phyloP scores from a whole-genome alignment of 2,329 filamentous ascomycete species.

The Pleoardoris graminearum region DNA sequence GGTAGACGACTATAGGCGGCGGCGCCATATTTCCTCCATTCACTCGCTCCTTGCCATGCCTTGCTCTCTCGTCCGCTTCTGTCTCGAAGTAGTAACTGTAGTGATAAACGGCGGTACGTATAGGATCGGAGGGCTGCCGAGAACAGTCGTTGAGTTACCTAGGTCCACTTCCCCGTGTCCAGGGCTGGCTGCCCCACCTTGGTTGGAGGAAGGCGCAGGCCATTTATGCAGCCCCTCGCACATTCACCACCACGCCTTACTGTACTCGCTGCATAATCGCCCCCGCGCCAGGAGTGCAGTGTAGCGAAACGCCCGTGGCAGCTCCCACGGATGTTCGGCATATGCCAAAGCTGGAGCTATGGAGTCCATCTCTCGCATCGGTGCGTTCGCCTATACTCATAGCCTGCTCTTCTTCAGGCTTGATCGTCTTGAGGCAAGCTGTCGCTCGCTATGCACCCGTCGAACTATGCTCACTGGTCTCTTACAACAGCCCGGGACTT shows the following conservation, averaged over 20 bases:
- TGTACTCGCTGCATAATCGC: slow-evolving; percentile 31
- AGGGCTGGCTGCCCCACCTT: slow-evolving; percentile 8
- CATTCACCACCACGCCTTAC: slow-evolving; percentile 27
- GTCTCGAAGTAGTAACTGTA: neutral
- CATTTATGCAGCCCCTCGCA: slow-evolving; percentile 17
- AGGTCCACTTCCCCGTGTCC: slow-evolving; percentile 8
- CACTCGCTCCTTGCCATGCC: slow-evolving; percentile 10
- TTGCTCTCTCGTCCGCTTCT: neutral
- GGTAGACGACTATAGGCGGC: slow-evolving; percentile 45
- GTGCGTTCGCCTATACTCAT: slow-evolving; percentile 55
- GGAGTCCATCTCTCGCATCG: slow-evolving; percentile 96
- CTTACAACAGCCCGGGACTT: slow-evolving; percentile 79
- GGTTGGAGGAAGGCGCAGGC: neutral
- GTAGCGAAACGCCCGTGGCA: slow-evolving; percentile 11
- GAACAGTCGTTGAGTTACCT: neutral
- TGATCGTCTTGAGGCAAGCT: slow-evolving; percentile 4
- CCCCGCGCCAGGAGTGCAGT: slow-evolving; percentile 19
- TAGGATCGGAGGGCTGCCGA: neutral
- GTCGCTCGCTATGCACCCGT: slow-evolving; percentile 37
- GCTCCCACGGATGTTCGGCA: slow-evolving; percentile 18
- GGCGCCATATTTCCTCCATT: slow-evolving; percentile 18
- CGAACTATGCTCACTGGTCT: slow-evolving; percentile 46
- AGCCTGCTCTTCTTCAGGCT: neutral
- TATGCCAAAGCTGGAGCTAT: slow-evolving; percentile 54
- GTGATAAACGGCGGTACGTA: neutral